These are phyloP conservation scores for Exophiala calicioides DNA, from an alignment of 2,329 filamentous ascomycete genomes.

Conservation along the genomic window DNA sequence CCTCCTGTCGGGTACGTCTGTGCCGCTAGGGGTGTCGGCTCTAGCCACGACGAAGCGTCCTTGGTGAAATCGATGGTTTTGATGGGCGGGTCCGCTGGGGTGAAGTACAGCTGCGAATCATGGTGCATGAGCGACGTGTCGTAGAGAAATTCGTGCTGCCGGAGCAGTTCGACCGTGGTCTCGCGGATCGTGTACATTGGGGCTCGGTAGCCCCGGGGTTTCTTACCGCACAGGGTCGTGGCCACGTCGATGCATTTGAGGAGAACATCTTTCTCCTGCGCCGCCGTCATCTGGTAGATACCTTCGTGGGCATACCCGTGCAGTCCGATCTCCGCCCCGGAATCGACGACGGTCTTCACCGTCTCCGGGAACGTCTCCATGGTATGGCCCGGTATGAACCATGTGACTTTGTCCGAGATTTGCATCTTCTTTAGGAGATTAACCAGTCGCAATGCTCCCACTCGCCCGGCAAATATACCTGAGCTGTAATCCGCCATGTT, in stretches of 20 bases:
- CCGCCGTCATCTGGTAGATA: conserved; percentile 67
- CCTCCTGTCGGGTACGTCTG: conserved; percentile 30
- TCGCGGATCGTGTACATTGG: conserved; percentile 43
- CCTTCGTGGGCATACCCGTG: conserved; percentile 74
- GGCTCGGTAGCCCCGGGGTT: conserved; percentile 52
- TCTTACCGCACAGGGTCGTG: conserved; percentile 70
- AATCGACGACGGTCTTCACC: conserved; percentile 20
- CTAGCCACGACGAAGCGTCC: conserved; percentile 46
- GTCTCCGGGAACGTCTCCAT: conserved; percentile 50
- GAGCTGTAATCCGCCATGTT: conserved; percentile 52
- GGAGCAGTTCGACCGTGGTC: conserved; percentile 42
- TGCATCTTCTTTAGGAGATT: conserved; percentile 49
- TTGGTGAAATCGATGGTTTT: conserved; percentile 44
- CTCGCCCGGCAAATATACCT: conserved; percentile 54
- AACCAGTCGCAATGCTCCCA: conserved; percentile 54
- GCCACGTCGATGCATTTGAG: conserved; percentile 72
- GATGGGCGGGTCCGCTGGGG: conserved; percentile 38
- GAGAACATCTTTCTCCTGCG: conserved; percentile 72
- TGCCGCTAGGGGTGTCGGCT: conserved; percentile 38
- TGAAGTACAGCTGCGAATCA: conserved; percentile 46
- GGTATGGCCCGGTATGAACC: conserved; percentile 54
- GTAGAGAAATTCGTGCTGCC: conserved; percentile 46
- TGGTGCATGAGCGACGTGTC: conserved; percentile 46
- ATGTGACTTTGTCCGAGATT: conserved; percentile 45
- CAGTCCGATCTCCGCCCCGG: conserved; percentile 46